Evolutionary conservation across 257 asterid genomes (phyloP).

Genomic region (Solanum ossicruentum): DNA sequence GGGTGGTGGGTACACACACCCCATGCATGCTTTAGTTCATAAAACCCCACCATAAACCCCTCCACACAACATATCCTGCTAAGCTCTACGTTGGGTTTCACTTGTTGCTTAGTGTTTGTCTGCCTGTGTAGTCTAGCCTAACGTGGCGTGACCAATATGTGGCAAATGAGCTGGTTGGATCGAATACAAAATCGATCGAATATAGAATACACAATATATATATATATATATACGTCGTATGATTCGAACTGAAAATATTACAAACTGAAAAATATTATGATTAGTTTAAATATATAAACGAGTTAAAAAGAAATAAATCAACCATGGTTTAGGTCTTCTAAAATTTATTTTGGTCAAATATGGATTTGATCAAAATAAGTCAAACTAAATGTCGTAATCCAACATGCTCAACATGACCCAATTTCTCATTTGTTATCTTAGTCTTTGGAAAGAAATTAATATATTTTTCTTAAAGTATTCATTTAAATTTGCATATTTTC

Average conservation of each 20-base stretch:
- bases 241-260: neutral
- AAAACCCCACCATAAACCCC: conserved; percentile 10
- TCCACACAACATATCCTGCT: neutral
- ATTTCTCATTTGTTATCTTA: neutral
- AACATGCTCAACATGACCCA: neutral
- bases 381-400: neutral
- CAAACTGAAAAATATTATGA: too few relatives aligned
- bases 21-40: neutral
- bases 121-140: neutral
- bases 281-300: neutral
- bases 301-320: neutral
- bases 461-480: neutral
- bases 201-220: too few relatives aligned
- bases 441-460: neutral
- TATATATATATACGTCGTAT: neutral
- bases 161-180: neutral
- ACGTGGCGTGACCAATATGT: neutral
- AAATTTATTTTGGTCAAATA: neutral
- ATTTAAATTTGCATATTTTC: neutral
- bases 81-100: conserved; percentile 1
- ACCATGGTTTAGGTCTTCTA: neutral
- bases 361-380: neutral
- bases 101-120: neutral
- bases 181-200: neutral
- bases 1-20: conserved; percentile 25